Conservation (phyloP, 1,284 basidiomycete species). For the Ustilago nuda region DNA sequence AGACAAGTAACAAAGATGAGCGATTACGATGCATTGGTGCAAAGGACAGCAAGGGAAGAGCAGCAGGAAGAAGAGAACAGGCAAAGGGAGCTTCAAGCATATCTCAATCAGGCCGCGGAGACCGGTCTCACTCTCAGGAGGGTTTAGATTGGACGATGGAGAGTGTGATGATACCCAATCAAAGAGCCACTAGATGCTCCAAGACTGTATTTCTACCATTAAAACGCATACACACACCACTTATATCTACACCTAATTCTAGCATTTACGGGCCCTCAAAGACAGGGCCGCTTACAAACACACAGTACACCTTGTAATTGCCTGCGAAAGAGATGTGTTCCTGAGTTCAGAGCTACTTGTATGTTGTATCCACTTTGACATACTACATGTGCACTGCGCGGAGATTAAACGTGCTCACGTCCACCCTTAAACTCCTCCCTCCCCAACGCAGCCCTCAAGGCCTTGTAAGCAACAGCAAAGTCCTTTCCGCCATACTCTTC, state of each 20-base stretch:
- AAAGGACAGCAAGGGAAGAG: slow-evolving; percentile 25
- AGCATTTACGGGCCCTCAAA: not conserved
- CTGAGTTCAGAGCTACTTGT: too few species aligned
- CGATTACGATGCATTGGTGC: slow-evolving; percentile 41
- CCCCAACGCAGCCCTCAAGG: slow-evolving; percentile 49
- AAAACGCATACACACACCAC: slow-evolving; percentile 17
- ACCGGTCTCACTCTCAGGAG: slow-evolving; percentile 33
- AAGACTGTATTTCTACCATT: slow-evolving; percentile 18
- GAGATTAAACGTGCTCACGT: slow-evolving; percentile 28
- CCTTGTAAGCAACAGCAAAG: slow-evolving; percentile 62
- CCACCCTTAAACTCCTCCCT: slow-evolving; percentile 47
- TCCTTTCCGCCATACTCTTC: slow-evolving; percentile 58
- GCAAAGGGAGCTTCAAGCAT: slow-evolving; percentile 30
- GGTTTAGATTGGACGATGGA: slow-evolving; percentile 14
- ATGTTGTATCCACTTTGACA: too few species aligned
- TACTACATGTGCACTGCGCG: not conserved
- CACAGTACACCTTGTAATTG: not conserved
- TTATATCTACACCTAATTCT: slow-evolving; percentile 3
- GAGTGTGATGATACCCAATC: slow-evolving; percentile 14
- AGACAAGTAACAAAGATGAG: slow-evolving; percentile 36
- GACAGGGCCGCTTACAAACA: not conserved
- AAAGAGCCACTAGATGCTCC: not conserved
- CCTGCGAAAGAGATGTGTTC: not conserved
- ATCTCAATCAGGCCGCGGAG: slow-evolving; percentile 33
- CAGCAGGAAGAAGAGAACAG: slow-evolving; percentile 29